These are phyloP conservation scores for Colletotrichum lupini DNA, from an alignment of 2,329 filamentous ascomycete species.

Conservation along the genomic window DNA sequence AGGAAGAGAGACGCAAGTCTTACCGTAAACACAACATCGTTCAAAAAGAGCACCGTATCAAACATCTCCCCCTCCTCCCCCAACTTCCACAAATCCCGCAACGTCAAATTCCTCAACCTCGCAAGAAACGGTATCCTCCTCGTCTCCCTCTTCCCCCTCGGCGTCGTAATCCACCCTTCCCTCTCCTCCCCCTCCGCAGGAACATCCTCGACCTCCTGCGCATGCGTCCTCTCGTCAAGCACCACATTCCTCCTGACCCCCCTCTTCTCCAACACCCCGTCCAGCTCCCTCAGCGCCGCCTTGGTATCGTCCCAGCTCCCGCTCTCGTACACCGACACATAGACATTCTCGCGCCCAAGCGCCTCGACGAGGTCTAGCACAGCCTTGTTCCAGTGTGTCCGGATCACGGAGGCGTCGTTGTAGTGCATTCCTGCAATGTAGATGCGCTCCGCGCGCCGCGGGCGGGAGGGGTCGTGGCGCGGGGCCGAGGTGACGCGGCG, in stretches of 20 bases:
- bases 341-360: slow-evolving; percentile 73
- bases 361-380: slow-evolving; percentile 66
- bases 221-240: slow-evolving; percentile 68
- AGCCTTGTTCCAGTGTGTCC: slow-evolving; percentile 70
- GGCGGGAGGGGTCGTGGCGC: slow-evolving; percentile 35
- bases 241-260: slow-evolving; percentile 66
- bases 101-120: slow-evolving; percentile 70
- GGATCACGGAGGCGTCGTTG: slow-evolving; percentile 71
- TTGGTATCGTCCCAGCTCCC: slow-evolving; percentile 78
- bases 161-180: slow-evolving; percentile 73
- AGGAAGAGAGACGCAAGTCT: slow-evolving; percentile 26
- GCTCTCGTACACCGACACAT: slow-evolving; percentile 74
- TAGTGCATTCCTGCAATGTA: slow-evolving; percentile 78
- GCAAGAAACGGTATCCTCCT: slow-evolving; percentile 78
- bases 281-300: slow-evolving; percentile 66
- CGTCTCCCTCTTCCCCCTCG: slow-evolving; percentile 63
- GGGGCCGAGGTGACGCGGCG: slow-evolving; percentile 17
- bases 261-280: slow-evolving; percentile 60
- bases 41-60: slow-evolving; percentile 71
- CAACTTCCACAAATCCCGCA: slow-evolving; percentile 67
- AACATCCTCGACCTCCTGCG: slow-evolving; percentile 59
- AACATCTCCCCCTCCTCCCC: slow-evolving; percentile 60
- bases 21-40: slow-evolving; percentile 72
- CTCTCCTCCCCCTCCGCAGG: slow-evolving; percentile 43
- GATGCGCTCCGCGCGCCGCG: slow-evolving; percentile 55